Evolutionary conservation across 768 basidiomycete genomes (phyloP), one percentile per base, ranked within the genome.

Genomic region (Mycena rosella): DNA sequence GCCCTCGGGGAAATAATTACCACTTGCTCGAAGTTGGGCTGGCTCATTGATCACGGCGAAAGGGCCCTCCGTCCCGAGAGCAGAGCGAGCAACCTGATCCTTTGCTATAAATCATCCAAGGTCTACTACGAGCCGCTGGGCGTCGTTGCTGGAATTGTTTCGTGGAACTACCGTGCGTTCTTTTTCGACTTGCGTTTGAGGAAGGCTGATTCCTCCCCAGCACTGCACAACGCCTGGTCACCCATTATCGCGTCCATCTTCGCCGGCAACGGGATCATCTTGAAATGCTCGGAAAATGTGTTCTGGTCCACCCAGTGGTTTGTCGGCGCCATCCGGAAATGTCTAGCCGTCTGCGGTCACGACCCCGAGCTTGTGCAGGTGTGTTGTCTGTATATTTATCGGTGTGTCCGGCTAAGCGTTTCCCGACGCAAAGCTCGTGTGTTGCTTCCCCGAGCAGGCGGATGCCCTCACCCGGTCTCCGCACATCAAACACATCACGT

Each of bases 21-120:
- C n/a, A 98, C 96, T 0, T 93, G 94, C 75, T 93, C 94, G 14
- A 99, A 99, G 78, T 83, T 98, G 80, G 93, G 97, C 71, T 99
- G 93, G 93, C 76, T 98, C 20, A 86, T 99, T 49, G 87, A 90
- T 9, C 88, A 96, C 68, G 98, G 96, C 44, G 95, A 98, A 77
- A 79, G 84, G 26, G 89, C 86, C 44, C 81, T 99, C 36, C 82
- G 82, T 68, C 94, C 96, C 0, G 91, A 96, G 72, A 86, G 84
- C 14, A 85, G 98, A 71, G 83, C 84, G 40, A 83, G 85, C 34
- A 91, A 91, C 74, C 78, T 91, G 45, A 83, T 94, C 78, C 80
- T 95, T 68, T 85, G 80, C 47, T 93, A 96, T 81, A 96, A 96
- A 80, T 87, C 83, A 44, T 90, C 91, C 1, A 84, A 90, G 74